Evolutionary conservation across 2,329 filamentous ascomycete species (phyloP).

Genomic region (Pseudofabraea citricarpa): DNA sequence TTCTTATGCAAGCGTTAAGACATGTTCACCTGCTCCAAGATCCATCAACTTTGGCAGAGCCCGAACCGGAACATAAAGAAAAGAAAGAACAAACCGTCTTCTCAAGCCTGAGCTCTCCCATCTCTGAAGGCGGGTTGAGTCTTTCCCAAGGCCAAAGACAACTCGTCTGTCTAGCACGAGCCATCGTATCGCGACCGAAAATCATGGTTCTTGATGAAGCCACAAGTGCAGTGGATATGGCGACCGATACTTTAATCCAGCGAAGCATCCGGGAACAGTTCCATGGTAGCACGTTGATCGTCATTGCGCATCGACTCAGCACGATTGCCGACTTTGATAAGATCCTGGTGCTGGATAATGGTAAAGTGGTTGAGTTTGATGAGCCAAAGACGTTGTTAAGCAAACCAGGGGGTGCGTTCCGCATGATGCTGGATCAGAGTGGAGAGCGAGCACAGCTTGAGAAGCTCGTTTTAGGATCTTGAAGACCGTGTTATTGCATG

Average conservation of each 20-base stretch:
- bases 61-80: not conserved
- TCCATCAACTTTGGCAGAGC: not conserved
- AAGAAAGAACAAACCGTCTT: constrained; percentile 39
- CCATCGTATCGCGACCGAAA: constrained; percentile 63
- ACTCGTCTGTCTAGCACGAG: constrained; percentile 65
- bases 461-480: too few relatives aligned
- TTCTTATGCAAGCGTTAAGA: constrained; percentile 78
- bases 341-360: constrained; percentile 64
- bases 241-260: constrained; percentile 67
- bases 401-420: constrained; percentile 2
- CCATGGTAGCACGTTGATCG: constrained; percentile 58
- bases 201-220: constrained; percentile 75
- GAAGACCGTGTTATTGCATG: too few relatives aligned
- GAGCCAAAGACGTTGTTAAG: constrained; percentile 47
- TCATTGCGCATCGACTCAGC: constrained; percentile 68
- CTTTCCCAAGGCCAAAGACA: constrained; percentile 69
- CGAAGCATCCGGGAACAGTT: constrained; percentile 67
- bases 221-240: constrained; percentile 70
- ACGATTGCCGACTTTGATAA: constrained; percentile 71
- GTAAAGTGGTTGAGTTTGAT: constrained; percentile 61
- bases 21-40: constrained; percentile 75
- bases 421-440: not conserved
- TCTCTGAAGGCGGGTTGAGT: constrained; percentile 67
- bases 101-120: constrained; percentile 50
- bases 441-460: constrained; percentile 4